Conservation (phyloP, 2,329 filamentous ascomycete species). For the Cyanodermella asteris region DNA sequence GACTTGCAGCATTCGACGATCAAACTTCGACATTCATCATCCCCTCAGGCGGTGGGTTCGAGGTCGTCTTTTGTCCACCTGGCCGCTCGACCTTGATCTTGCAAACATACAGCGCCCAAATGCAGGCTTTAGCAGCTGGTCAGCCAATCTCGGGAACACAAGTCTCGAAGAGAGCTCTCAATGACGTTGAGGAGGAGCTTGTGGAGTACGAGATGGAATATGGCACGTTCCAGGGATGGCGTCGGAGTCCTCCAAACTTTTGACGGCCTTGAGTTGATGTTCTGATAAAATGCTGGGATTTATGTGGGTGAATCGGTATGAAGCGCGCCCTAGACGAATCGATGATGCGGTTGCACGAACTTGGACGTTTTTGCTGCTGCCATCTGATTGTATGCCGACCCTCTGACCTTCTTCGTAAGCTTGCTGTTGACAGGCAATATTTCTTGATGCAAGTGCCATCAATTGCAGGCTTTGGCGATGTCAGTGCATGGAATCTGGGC, state of each 20-base stretch:
- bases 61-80: slow-evolving; percentile 53
- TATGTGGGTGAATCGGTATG: neutral
- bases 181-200: neutral
- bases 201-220: neutral
- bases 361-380: too few relatives aligned
- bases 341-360: too few relatives aligned
- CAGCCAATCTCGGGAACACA: neutral
- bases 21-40: slow-evolving; percentile 35
- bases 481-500: too few relatives aligned
- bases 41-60: slow-evolving; percentile 47
- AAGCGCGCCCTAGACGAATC: neutral
- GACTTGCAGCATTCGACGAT: slow-evolving; percentile 29
- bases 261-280: neutral
- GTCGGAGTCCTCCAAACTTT: neutral
- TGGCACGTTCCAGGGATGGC: neutral
- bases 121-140: slow-evolving; percentile 4
- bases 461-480: too few relatives aligned
- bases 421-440: too few relatives aligned
- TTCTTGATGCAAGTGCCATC: too few relatives aligned
- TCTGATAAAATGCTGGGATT: neutral
- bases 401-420: too few relatives aligned
- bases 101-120: slow-evolving; percentile 4
- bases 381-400: too few relatives aligned
- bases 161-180: neutral
- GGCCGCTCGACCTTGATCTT: slow-evolving; percentile 15